A percentile compares a stretch with the other conserved stretches of the same genome.
Conservation (phyloP, 2,329 filamentous ascomycete genomes). For the Amauroascus verrucosus region DNA sequence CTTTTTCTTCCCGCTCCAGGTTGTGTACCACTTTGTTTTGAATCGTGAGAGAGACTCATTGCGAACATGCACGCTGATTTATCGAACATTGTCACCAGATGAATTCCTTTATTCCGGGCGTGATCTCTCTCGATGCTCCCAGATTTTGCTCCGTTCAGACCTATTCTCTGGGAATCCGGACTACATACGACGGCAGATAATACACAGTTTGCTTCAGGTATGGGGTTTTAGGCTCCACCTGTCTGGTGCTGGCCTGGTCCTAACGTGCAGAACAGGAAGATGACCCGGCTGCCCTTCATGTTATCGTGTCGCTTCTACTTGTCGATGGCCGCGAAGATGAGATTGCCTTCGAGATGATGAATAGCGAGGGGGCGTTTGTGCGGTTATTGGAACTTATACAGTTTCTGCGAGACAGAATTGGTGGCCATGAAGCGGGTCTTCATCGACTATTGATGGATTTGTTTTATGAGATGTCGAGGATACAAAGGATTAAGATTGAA, state of each 20-base stretch:
- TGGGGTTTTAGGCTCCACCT: conserved; percentile 14
- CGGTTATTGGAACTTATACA: conserved; percentile 74
- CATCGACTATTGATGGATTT: conserved; percentile 77
- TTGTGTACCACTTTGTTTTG: not conserved
- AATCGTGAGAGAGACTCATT: not conserved
- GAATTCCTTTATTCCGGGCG: conserved; percentile 66
- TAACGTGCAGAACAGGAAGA: conserved; percentile 57
- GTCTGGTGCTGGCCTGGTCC: not conserved
- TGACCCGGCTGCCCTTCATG: conserved; percentile 65
- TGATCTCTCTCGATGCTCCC: conserved; percentile 69
- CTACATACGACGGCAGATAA: conserved; percentile 85
- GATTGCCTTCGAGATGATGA: conserved; percentile 73
- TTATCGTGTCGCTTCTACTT: conserved; percentile 73
- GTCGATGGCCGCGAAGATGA: conserved; percentile 77
- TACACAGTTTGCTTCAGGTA: conserved; percentile 72
- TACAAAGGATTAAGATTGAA: conserved; percentile 66
- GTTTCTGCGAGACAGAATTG: conserved; percentile 44
- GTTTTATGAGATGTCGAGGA: conserved; percentile 91
- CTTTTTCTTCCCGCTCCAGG: too few species aligned
- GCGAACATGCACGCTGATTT: conserved; percentile 5
- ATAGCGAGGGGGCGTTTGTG: conserved; percentile 71
- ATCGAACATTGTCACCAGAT: conserved; percentile 34
- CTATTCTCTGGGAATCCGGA: conserved; percentile 66
- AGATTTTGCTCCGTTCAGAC: conserved; percentile 62
- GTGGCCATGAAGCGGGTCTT: conserved; percentile 49